These are phyloP conservation scores for Fusarium sp. DNA, from an alignment of 2,329 filamentous ascomycete genomes.

Conservation along the genomic window DNA sequence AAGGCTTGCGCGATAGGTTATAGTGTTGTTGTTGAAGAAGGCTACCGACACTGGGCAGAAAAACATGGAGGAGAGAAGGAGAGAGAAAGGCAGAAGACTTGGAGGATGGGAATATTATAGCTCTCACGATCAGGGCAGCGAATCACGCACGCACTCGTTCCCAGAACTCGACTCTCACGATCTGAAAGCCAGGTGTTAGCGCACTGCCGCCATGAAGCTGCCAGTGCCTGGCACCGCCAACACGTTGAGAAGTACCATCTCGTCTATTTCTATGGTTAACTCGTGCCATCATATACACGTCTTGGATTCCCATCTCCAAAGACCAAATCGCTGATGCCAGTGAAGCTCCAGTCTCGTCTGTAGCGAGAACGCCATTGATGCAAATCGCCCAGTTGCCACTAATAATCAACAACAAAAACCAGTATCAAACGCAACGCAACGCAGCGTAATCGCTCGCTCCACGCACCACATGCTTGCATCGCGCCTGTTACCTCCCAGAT, in stretches of 20 bases:
- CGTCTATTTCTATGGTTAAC: conserved; percentile 42
- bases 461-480: conserved; percentile 22
- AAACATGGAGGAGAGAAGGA: neutral
- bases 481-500: conserved; percentile 22
- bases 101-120: neutral
- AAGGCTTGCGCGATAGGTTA: neutral
- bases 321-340: conserved; percentile 14
- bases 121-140: neutral
- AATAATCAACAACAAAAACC: conserved; percentile 18
- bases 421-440: conserved; percentile 9
- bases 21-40: neutral
- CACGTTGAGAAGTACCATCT: conserved; percentile 4
- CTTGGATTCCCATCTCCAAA: conserved; percentile 31
- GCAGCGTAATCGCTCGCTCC: conserved; percentile 15
- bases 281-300: conserved; percentile 39
- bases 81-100: neutral
- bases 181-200: neutral
- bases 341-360: conserved; percentile 6
- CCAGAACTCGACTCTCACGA: neutral
- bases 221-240: neutral
- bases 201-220: neutral
- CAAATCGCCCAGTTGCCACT: conserved; percentile 22
- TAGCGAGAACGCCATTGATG: conserved; percentile 28
- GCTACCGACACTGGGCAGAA: neutral
- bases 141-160: neutral